A percentile compares a stretch with the other conserved stretches of the same genome.
These are phyloP conservation scores for Aureobasidium sp. DNA, from an alignment of 2,329 filamentous ascomycete species.

Conservation along the genomic window DNA sequence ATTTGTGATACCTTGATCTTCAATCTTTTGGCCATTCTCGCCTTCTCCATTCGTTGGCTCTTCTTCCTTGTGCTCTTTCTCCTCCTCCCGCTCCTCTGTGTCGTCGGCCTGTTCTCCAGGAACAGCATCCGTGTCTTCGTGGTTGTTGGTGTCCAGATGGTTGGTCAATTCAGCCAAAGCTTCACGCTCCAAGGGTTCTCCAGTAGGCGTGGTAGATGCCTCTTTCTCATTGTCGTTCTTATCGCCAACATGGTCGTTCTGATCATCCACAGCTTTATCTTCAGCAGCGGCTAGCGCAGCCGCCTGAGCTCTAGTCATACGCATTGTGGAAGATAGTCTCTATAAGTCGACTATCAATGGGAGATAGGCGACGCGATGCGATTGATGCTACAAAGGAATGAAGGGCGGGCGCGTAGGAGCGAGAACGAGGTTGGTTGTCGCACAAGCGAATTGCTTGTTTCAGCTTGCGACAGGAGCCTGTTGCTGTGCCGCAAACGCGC, in stretches of 20 bases:
- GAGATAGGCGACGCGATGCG: neutral
- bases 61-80: constrained; percentile 15
- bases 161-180: constrained; percentile 33
- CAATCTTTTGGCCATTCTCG: neutral
- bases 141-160: constrained; percentile 18
- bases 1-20: neutral
- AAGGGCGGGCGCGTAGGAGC: neutral
- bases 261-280: no score
- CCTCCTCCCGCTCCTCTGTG: constrained; percentile 1
- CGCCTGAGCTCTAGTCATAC: constrained; percentile 35
- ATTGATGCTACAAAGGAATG: neutral
- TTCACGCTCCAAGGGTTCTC: constrained; percentile 21
- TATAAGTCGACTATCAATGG: neutral
- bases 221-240: neutral
- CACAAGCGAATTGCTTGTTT: neutral
- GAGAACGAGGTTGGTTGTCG: neutral
- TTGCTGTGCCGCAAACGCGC: neutral
- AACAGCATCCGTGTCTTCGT: neutral
- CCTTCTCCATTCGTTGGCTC: constrained; percentile 11
- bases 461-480: neutral
- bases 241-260: neutral
- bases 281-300: constrained; percentile 28
- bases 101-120: neutral
- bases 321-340: constrained; percentile 20
- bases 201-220: neutral